Base-by-base conservation (phyloP, 495 filamentous ascomycete species). In the Chaetomium tenue region DNA sequence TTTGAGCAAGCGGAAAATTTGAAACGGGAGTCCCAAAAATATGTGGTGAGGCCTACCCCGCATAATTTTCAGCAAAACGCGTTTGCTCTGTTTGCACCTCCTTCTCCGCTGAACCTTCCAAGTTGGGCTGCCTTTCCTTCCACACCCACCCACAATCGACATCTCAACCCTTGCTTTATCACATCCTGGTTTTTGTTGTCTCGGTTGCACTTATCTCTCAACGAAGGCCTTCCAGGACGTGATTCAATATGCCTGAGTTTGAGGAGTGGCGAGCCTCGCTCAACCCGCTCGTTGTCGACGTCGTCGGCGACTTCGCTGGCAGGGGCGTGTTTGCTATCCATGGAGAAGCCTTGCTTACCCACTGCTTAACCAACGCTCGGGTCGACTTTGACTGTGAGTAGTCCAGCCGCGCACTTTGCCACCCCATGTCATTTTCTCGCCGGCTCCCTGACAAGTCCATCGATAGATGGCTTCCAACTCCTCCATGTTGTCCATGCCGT, bases 381-480 rank as follows among this genome's bases (percentile, higher is more conserved):
- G 48, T 51, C 26, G 48, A 51, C 8, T 51, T 51, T 12, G 22
- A 51, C 13, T 51, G 48, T 51, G 48, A 3, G 48, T 51, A 37
- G 1, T 37, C 33, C 33, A 37, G 9, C 33, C 33, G 5, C 33
- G 8, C 33, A 37, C 33, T 8, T 11, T 12, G 9, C 5, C 1
- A 3, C 33, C 11, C 33, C 33, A 1, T 37, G 1, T 26, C 13
- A 13, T 15, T 23, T 51, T 26, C 22, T 25, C 22, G 48, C 23
- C 22, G 48, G 9, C 23, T 12, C 25, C 22, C 48, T 51, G 48
- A 51, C 48, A 51, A 13, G 9, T 26, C 26, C 0, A 15, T 26
- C 12, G 9, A 51, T 51, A 51, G 48, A 51, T n/a, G 48, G 48
- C 48, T 51, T 51, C n/a, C 48, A 51, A 26, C 48, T 51, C 48